Conservation (phyloP, 73 alveolate genomes). For the Paramecium sexaurelia region DNA sequence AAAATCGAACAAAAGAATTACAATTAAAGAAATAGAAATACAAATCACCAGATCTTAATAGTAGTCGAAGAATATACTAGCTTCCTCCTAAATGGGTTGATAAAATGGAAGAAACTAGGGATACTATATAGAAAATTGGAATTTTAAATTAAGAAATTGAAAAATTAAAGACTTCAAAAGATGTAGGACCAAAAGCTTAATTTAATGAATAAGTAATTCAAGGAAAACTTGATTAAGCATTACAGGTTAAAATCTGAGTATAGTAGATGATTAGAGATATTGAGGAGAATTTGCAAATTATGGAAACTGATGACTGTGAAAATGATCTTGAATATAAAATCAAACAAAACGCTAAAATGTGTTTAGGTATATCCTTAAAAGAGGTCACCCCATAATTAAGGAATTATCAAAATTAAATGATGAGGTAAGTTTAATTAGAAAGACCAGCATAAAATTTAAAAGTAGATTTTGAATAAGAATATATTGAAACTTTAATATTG, state of each 20-base stretch:
- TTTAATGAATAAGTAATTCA: neutral
- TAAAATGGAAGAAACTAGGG: constrained; percentile 54
- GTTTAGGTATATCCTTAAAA: constrained; percentile 11
- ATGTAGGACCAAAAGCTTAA: neutral
- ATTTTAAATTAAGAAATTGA: neutral
- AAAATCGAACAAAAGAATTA: constrained; percentile 12
- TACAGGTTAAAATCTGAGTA: constrained; percentile 8
- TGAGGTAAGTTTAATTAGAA: neutral
- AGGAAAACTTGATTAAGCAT: constrained; percentile 24
- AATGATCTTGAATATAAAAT: constrained; percentile 43
- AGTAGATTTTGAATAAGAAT: constrained; percentile 8
- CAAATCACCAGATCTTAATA: neutral
- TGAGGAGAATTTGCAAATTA: neutral
- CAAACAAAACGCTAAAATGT: constrained; percentile 22
- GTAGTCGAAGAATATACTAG: neutral
- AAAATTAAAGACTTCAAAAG: neutral
- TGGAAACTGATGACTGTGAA: constrained; percentile 40
- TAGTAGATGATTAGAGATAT: constrained; percentile 50
- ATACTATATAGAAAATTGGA: neutral
- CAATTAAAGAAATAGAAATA: neutral
- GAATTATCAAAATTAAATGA: neutral
- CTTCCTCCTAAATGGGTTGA: constrained; percentile 52
- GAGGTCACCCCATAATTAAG: constrained; percentile 49
- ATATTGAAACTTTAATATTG: neutral
- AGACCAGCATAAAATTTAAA: constrained; percentile 10